Percentiles rank a stretch among this genome's conserved stretches.
Evolutionary conservation across 495 filamentous ascomycete genomes (phyloP).

Genomic region (Cercophora scortea): DNA sequence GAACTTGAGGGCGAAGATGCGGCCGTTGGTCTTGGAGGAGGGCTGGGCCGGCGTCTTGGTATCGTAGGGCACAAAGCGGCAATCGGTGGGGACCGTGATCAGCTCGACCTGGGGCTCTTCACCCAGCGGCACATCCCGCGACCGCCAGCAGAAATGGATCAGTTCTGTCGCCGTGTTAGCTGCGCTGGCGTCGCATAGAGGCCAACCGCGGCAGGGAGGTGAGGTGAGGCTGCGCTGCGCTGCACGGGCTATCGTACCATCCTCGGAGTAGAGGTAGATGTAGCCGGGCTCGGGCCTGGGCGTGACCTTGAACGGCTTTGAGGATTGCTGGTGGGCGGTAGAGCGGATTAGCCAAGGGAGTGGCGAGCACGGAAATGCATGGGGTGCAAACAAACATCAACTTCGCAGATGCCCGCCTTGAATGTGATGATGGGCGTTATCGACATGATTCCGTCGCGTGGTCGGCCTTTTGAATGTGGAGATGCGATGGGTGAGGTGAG

Average conservation of each 20-base stretch:
- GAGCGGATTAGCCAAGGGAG: slow-evolving; percentile 16
- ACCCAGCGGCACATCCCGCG: slow-evolving; percentile 36
- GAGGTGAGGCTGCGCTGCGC: not conserved
- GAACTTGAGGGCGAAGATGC: slow-evolving; percentile 92
- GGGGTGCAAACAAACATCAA: slow-evolving; percentile 56
- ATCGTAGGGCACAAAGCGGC: slow-evolving; percentile 73
- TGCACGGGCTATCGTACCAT: slow-evolving; percentile 47
- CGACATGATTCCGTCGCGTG: slow-evolving; percentile 50
- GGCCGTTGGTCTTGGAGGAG: slow-evolving; percentile 68
- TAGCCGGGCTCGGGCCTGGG: slow-evolving; percentile 69
- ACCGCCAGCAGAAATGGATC: slow-evolving; percentile 94
- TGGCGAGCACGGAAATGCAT: not conserved
- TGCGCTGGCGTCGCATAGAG: not conserved
- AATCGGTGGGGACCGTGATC: slow-evolving; percentile 85
- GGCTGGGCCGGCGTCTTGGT: slow-evolving; percentile 36
- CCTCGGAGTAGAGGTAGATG: slow-evolving; percentile 89
- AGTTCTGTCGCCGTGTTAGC: slow-evolving; percentile 50
- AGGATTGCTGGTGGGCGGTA: slow-evolving; percentile 36
- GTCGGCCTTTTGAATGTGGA: no score
- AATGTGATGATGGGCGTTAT: slow-evolving; percentile 85
- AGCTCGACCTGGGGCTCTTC: slow-evolving; percentile 72
- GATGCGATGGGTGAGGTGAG: no score
- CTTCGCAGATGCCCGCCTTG: slow-evolving; percentile 87
- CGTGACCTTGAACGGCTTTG: slow-evolving; percentile 57
- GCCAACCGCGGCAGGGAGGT: not conserved